Percentiles rank a stretch among this genome's conserved stretches.
Evolutionary conservation across 2,329 filamentous ascomycete genomes (phyloP).

Genomic region (Ascochyta lentis): DNA sequence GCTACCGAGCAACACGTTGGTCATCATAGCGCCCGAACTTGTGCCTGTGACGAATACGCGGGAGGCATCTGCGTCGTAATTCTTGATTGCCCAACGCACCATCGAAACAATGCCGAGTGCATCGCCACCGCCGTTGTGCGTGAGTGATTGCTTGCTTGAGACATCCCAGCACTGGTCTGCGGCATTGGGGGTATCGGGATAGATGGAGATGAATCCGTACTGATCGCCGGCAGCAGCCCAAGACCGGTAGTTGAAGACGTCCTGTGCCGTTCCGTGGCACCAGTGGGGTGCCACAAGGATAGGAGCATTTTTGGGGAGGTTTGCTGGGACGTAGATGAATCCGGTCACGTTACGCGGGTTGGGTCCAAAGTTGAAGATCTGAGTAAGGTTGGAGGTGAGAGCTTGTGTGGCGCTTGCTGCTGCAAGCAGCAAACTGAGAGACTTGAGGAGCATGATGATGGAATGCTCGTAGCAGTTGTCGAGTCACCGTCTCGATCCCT

Average conservation of each 20-base stretch:
- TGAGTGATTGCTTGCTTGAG: conserved; percentile 41
- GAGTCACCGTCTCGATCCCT: not conserved
- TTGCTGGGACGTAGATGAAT: conserved; percentile 44
- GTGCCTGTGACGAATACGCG: conserved; percentile 45
- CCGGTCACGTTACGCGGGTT: conserved; percentile 44
- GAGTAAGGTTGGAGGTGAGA: conserved; percentile 36
- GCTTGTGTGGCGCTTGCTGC: conserved; percentile 25
- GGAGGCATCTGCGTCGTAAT: conserved; percentile 37
- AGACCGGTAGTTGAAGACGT: conserved; percentile 36
- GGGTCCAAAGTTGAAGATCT: conserved; percentile 39
- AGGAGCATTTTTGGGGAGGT: conserved; percentile 35
- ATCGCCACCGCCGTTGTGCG: conserved; percentile 44
- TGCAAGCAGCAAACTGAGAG: conserved; percentile 21
- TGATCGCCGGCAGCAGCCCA: conserved; percentile 40
- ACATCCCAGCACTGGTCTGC: conserved; percentile 47
- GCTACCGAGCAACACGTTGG: conserved; percentile 41
- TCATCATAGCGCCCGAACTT: conserved; percentile 48
- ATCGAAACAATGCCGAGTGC: conserved; percentile 43
- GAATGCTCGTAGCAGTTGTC: not conserved
- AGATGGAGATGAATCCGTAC: conserved; percentile 47
- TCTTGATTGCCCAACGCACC: conserved; percentile 39
- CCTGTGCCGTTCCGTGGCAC: conserved; percentile 42
- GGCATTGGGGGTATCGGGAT: conserved; percentile 38
- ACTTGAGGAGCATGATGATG: conserved; percentile 6
- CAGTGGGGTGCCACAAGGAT: conserved; percentile 44